Base-by-base conservation (phyloP, 2,329 filamentous ascomycete species). In the Teratosphaeriaceae sp. region DNA sequence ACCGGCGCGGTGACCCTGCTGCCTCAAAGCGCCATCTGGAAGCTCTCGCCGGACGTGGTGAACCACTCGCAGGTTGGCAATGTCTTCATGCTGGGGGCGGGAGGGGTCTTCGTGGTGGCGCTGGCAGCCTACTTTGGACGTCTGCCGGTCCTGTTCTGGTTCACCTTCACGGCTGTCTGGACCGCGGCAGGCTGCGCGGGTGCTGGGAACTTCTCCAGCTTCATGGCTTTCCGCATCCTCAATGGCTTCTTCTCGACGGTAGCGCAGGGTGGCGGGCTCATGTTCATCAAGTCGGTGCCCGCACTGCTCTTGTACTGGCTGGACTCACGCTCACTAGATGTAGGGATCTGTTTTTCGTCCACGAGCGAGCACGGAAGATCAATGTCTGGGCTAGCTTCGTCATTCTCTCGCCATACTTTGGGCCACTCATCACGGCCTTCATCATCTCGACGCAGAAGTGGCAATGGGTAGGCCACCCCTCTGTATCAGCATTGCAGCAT, bases 341-440 rank as follows among this genome's bases (percentile, higher is more conserved):
- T 54, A 72, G 76, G 42, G 76, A 80, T 56, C 67, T 78, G 44
- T 80, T 77, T 63, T 79, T 76, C 63, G 76, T 78, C 58, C 76
- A 80, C 50, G 70, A 79, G 38, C 38, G 23, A 8, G 23, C 38
- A 7, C 5, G 56, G 5, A 55, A 56, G 34, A 66, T 67, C 53
- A 65, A 76, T 62, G 76, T 78, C 58, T 65, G 64, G 70, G 59
- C 49, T 3, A 44, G 56, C 6, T 57, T 56, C 13, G 62, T 66
- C 44, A 59, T 68, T 38, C 38, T 65, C 20, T 36, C 21, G 60
- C 73, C 64, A 6, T 66, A 65, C 46, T 41, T 65, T 16, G 64
- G 64, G 2, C 64, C 64, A 11, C 49, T 64, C 36, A 52, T 65
- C 65, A 40, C 76, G 5, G 69, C 71, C 9, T 78, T 77, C 51